Base-by-base conservation (phyloP, 768 basidiomycete genomes). In the Leccinum arenicola region DNA sequence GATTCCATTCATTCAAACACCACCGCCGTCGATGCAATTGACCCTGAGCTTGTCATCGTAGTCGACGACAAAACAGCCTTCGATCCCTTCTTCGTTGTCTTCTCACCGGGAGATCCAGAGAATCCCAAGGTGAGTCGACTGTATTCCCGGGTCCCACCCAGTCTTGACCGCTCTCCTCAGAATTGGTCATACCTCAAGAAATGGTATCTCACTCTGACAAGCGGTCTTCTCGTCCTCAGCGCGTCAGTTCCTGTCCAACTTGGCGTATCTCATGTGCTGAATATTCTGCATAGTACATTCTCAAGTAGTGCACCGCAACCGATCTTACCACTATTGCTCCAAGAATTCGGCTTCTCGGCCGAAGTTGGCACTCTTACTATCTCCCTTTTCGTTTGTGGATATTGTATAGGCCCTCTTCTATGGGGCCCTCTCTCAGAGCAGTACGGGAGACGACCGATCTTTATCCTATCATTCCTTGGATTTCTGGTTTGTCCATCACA, bases 341-440 rank as follows among this genome's bases (percentile, higher is more conserved):
- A 75, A 8, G 69, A 82, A 35, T 86, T 86, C 60, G 61, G 73
- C 10, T 76, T 87, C 66, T 78, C 80, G 6, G 19, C 72, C 31
- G 84, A 82, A 66, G 76, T 84, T 25, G 84, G 75, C 6, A 78
- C 76, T 9, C 75, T 88, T 50, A 81, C 80, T 0, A 77, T 88
- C 33, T 81, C 87, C 2, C 76, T 88, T 4, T 88, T 87, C 68
- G 80, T 88, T 14, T 78, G 77, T n/a, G 87, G 87, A n/a, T 88
- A 86, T 64, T 84, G 81, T 60, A 76, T 86, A 21, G 86, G 86
- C 0, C 85, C 85, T 3, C 68, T 85, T 7, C 50, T 84, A 4
- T 88, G 83, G 84, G 84, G 78, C 0, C 84, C 84, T 3, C 68
- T 85, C 33, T 84, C 75, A 2, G 80, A 80, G 55, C 73, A 75